A percentile compares a stretch with the other conserved stretches of the same genome.
Evolutionary conservation across 1,284 basidiomycete genomes (phyloP).

Genomic region (Afroboletus lepidellus): DNA sequence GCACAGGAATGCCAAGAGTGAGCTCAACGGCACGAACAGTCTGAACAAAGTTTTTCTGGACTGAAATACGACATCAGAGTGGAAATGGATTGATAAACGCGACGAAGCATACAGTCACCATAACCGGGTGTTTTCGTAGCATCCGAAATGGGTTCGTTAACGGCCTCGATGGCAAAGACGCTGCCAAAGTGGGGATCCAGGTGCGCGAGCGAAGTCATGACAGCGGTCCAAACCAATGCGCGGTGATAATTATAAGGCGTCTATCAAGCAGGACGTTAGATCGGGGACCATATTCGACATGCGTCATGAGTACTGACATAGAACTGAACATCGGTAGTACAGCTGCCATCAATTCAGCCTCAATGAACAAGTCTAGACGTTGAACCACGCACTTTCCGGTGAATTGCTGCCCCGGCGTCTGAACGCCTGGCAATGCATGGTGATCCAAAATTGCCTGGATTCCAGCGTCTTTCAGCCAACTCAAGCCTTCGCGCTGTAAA

Average conservation of each 20-base stretch:
- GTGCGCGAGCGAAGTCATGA: constrained; percentile 72
- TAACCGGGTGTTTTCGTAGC: constrained; percentile 62
- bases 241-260: constrained; percentile 70
- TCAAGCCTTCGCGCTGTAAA: constrained; percentile 56
- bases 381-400: constrained; percentile 53
- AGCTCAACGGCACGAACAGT: constrained; percentile 64
- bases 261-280: constrained; percentile 34
- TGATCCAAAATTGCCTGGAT: constrained; percentile 72
- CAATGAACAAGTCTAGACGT: constrained; percentile 1
- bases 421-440: constrained; percentile 74
- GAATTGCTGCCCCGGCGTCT: constrained; percentile 58
- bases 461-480: constrained; percentile 56
- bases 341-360: constrained; percentile 38
- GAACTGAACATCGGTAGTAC: constrained; percentile 68
- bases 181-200: constrained; percentile 62
- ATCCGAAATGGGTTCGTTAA: constrained; percentile 76
- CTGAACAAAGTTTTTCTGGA: constrained; percentile 69
- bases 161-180: constrained; percentile 71
- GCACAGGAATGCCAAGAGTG: constrained; percentile 52
- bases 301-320: constrained; percentile 45
- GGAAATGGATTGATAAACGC: not conserved
- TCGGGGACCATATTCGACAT: not conserved
- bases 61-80: constrained; percentile 36
- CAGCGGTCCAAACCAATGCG: constrained; percentile 72
- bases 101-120: constrained; percentile 52